phyloP scores from a whole-genome alignment of 2,329 filamentous ascomycete species.

The Sodiomyces alkalinus region DNA sequence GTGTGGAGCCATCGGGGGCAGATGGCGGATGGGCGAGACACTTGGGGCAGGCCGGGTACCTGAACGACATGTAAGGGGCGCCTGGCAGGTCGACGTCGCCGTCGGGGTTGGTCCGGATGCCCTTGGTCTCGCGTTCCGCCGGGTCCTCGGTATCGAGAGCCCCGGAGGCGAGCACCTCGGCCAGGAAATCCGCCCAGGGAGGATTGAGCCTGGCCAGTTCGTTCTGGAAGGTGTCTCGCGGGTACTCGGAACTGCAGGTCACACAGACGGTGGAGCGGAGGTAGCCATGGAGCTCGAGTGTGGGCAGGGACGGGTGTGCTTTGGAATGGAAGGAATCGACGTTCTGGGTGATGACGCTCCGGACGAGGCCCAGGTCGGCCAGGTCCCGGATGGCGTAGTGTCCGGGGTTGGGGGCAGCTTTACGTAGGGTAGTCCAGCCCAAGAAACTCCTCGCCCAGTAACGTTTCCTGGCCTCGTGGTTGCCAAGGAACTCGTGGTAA shows the following conservation, averaged over 20 bases:
- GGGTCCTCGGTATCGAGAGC: constrained; percentile 68
- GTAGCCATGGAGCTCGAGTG: constrained; percentile 83
- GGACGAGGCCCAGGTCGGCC: constrained; percentile 55
- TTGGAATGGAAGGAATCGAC: constrained; percentile 84
- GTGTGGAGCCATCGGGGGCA: constrained; percentile 32
- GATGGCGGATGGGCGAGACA: constrained; percentile 52
- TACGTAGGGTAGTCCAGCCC: constrained; percentile 72
- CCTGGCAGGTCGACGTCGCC: constrained; percentile 84
- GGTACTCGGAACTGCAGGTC: constrained; percentile 57
- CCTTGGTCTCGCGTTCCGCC: constrained; percentile 47
- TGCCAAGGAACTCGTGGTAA: constrained; percentile 72
- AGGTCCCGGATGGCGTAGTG: constrained; percentile 67
- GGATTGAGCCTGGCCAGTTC: constrained; percentile 71
- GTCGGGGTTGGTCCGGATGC: constrained; percentile 78
- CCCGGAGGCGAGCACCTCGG: constrained; percentile 54
- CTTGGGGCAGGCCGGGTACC: constrained; percentile 77
- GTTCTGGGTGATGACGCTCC: constrained; percentile 80
- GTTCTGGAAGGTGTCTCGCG: constrained; percentile 60
- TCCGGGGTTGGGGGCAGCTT: constrained; percentile 62
- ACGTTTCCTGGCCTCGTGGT: constrained; percentile 72
- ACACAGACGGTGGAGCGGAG: constrained; percentile 69
- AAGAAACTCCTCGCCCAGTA: constrained; percentile 96
- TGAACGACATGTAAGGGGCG: constrained; percentile 76
- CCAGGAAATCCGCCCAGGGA: constrained; percentile 64
- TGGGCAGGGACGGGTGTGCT: constrained; percentile 60